Evolutionary conservation across 163 green algal genomes (phyloP).

Genomic region (Botryococcus braunii): DNA sequence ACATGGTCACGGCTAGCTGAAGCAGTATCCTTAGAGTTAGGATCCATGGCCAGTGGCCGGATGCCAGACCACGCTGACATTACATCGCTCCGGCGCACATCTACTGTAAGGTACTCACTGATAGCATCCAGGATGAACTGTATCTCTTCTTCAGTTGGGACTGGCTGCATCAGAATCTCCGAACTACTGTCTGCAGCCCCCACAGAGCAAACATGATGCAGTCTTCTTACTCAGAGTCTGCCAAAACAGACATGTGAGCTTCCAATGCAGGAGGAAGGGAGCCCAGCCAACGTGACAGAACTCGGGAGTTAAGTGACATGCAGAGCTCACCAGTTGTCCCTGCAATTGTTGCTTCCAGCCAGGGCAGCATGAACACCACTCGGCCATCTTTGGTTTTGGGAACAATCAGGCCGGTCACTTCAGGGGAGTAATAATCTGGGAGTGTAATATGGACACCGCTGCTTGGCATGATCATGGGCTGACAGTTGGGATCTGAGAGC

Average conservation of each 20-base stretch:
- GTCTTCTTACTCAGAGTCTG: no score
- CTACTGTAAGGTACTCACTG: slow-evolving; percentile 67
- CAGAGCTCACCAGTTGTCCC: slow-evolving; percentile 86
- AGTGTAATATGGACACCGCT: slow-evolving; percentile 91
- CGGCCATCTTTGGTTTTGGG: slow-evolving; percentile 95
- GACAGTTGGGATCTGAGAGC: slow-evolving; percentile 34
- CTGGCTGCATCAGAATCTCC: slow-evolving; percentile 56
- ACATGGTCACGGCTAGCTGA: slow-evolving; percentile 71
- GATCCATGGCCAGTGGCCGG: slow-evolving; percentile 79
- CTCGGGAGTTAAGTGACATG: no score
- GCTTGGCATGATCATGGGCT: slow-evolving; percentile 64
- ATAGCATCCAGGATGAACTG: slow-evolving; percentile 92
- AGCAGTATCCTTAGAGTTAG: slow-evolving; percentile 45
- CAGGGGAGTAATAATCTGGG: slow-evolving; percentile 85
- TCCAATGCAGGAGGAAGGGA: no score
- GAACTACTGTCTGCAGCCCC: slow-evolving; percentile 47
- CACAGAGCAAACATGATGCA: no score
- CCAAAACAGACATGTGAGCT: no score
- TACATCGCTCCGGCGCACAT: slow-evolving; percentile 84
- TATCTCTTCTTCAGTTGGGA: slow-evolving; percentile 75
- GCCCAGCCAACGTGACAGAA: no score
- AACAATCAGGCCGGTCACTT: slow-evolving; percentile 84
- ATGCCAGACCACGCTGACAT: slow-evolving; percentile 87
- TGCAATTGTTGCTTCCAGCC: slow-evolving; percentile 77
- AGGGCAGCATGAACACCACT: slow-evolving; percentile 97